Base-by-base conservation (phyloP, 805 yeast species). In the Lipomyces yamanashiensis region DNA sequence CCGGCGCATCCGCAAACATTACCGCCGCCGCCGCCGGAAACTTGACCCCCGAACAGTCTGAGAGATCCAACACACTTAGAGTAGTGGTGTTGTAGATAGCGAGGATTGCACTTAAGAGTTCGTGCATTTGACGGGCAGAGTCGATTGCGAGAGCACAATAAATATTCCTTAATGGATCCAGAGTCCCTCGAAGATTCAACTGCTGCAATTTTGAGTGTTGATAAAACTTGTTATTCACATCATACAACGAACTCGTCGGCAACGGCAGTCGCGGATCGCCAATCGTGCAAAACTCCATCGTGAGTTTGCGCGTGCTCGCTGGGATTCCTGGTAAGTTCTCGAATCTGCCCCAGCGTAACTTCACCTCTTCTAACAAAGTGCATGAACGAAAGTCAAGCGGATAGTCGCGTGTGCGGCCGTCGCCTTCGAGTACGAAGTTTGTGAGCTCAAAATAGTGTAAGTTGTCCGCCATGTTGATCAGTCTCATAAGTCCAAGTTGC, bases 21-120 rank as follows among this genome's bases (percentile, higher is more conserved):
- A 36, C 57, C n/a, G 57, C 48, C 33, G 57, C 48, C 2, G 48
- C 57, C 3, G 57, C 57, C 28, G 57, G 57, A 28, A 53, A 53
- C n/a, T 21, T 36, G 43, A 53, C 13, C 9, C 49, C 57, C 15
- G 40, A 13, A 40, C 48, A 53, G 15, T 40, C 47, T 12, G 57
- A 53, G 23, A 53, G 48, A 28, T 41, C 57, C 2, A 53, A 40
- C 10, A n/a, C 23, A 12, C 19, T 19, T 23, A 53, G 41, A 23
- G 37, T 34, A 15, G 47, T 53, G n/a, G 57, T 39, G 15, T 36
- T 37, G 23, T 53, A 53, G 9, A 23, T 40, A 13, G 23, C 13
- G 15, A 53, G n/a, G 15, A 53, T 53, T 1, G 19, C 48, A 7
- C 23, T 33, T 5, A 53, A 15, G 6, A 53, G 48, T 21, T 53